Base-by-base conservation (phyloP, 768 basidiomycete genomes). In the Tephrocybe sp. region DNA sequence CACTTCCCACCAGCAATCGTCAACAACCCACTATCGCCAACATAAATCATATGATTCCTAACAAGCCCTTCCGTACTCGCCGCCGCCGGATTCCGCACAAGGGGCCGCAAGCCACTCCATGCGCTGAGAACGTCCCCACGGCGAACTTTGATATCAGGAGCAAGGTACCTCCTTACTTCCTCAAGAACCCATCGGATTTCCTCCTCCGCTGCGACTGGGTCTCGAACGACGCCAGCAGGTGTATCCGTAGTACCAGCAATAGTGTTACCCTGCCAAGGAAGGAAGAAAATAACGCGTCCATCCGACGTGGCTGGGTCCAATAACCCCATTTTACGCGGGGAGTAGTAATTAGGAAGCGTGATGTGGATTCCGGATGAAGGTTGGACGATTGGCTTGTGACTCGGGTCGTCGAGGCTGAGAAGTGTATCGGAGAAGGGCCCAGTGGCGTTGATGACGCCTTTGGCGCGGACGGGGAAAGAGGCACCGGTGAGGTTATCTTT, bases 1-100 rank as follows among this genome's bases (percentile, higher is more conserved):
- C 95, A 99, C 69, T 99, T 99, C 4, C 95, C 95, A 15, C 95
- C 95, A 2, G 91, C 93, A 59, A 97, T 93, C 23, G 94, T 97
- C 52, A 99, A 69, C 58, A 99, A 72, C 15, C 94, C 93, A 53
- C 82, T 82, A 40, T 79, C 77, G 34, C 79, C 82, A 27, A 92
- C 82, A 62, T 93, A 79, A 56, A 97, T 88, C 78, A 99, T 80
- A 70, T 98, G 95, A 63, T 87, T 97, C 61, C 95, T 72, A 16
- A 99, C 95, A 45, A 99, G 71, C 0, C 86, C 87, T 68, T 94
- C 85, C 15, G 94, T 97, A 29, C 82, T 84, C 42, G 65, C 66
- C 42, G 69, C 77, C 7, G 64, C 69, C 1, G 90, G 91, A 61
- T 97, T 86, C 45, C 87, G 74, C 31, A 98, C 94, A 22, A 99